Evolutionary conservation across 2,329 filamentous ascomycete species (phyloP).

Genomic region (Pseudogymnoascus sp.): DNA sequence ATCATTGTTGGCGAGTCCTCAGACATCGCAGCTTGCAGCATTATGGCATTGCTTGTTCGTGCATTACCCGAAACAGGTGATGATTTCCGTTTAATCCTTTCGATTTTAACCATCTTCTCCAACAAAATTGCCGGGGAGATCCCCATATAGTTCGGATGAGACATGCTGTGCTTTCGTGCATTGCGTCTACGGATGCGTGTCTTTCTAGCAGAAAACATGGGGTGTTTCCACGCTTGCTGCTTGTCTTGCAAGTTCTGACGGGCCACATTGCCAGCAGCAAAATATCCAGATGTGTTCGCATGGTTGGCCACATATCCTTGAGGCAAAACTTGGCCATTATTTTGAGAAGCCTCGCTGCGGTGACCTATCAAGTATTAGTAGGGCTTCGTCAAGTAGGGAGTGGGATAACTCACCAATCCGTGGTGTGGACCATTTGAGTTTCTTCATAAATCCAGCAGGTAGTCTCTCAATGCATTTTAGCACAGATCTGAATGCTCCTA

Average conservation of each 20-base stretch:
- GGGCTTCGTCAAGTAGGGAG: background rate
- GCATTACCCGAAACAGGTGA: background rate
- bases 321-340: background rate
- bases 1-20: background rate
- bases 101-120: background rate
- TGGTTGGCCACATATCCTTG: background rate
- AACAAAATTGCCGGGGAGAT: background rate
- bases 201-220: background rate
- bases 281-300: background rate
- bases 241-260: background rate
- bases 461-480: background rate
- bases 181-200: too few relatives aligned
- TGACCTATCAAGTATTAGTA: background rate
- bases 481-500: background rate
- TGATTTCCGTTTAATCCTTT: background rate
- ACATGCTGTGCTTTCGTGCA: background rate
- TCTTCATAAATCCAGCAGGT: background rate
- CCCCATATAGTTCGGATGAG: background rate
- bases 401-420: background rate
- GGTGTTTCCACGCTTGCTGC: background rate
- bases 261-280: background rate
- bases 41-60: background rate
- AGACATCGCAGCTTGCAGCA: background rate
- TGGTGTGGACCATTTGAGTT: background rate
- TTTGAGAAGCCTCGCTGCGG: background rate